Evolutionary conservation across 208 protist genomes (phyloP).

Genomic region (Trypanosoma boissoni): DNA sequence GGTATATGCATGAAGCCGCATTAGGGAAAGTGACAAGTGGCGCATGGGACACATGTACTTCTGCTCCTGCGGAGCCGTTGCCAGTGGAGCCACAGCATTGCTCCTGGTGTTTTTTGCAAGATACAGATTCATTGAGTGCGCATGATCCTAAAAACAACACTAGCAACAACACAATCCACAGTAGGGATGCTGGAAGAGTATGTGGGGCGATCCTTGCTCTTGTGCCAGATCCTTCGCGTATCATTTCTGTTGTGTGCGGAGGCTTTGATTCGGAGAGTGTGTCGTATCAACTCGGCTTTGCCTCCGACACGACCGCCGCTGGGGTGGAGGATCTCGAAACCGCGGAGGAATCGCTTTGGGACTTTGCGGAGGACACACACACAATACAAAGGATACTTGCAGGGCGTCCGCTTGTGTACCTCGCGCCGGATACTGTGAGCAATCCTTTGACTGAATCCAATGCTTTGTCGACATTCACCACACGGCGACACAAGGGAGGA

Average conservation of each 20-base stretch:
- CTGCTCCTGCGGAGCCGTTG: no score
- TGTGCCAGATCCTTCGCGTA: slow-evolving; percentile 12
- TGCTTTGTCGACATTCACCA: neutral
- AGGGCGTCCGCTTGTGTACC: slow-evolving; percentile 4
- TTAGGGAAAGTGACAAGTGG: neutral
- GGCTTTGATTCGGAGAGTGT: slow-evolving; percentile 16
- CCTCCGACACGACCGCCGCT: neutral
- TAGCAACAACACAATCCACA: neutral
- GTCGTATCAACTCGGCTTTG: slow-evolving; percentile 20
- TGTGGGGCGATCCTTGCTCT: slow-evolving; percentile 21
- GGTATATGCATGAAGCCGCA: neutral
- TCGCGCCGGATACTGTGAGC: neutral
- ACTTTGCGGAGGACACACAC: slow-evolving; percentile 20
- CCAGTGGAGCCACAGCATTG: no score
- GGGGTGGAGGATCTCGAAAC: slow-evolving; percentile 2
- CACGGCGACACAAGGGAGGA: neutral
- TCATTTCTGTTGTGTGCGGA: slow-evolving; percentile 15
- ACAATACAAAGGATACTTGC: slow-evolving; percentile 24
- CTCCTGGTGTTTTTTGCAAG: neutral
- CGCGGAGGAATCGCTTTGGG: slow-evolving; percentile 19
- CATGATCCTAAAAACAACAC: neutral
- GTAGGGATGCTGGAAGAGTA: neutral
- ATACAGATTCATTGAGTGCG: neutral
- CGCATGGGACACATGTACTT: no score
- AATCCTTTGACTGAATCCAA: neutral